phyloP scores from a whole-genome alignment of 179 eudicot genomes.

The Beta corolliflora region DNA sequence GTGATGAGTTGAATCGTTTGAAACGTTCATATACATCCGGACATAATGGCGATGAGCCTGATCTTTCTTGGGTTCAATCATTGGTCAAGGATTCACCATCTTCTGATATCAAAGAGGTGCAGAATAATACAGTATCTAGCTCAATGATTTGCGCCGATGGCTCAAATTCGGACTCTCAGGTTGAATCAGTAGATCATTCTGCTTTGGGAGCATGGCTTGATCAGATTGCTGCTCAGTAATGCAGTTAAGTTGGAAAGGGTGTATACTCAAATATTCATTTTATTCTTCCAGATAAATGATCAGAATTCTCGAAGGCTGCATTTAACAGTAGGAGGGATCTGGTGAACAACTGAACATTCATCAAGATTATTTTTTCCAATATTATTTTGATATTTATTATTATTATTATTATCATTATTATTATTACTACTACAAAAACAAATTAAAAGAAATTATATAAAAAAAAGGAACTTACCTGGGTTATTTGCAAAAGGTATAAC shows the following conservation, averaged over 20 bases:
- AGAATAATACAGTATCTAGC: conserved; percentile 16
- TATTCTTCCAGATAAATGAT: conserved; percentile 13
- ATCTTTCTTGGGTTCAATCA: conserved; percentile 58
- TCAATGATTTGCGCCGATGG: conserved; percentile 29
- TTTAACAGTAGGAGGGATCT: conserved; percentile 23
- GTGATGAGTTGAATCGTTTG: conserved; percentile 38
- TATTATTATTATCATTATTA: conserved; percentile 11
- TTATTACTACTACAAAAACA: conserved; percentile 24
- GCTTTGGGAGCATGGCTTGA: conserved; percentile 62
- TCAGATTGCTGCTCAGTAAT: conserved; percentile 45
- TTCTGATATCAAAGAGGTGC: conserved; percentile 34
- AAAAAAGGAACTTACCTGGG: conserved; percentile 33
- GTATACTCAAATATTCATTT: conserved; percentile 21
- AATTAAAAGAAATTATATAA: background rate
- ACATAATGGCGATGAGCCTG: conserved; percentile 50
- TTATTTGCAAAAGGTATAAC: conserved; percentile 30
- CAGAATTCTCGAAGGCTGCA: conserved; percentile 12
- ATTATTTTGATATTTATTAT: conserved; percentile 35
- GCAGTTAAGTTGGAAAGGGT: background rate
- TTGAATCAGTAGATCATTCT: conserved; percentile 42
- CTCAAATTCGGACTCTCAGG: conserved; percentile 34
- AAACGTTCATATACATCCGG: conserved; percentile 33
- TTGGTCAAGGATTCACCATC: conserved; percentile 55
- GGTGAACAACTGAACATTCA: conserved; percentile 11
- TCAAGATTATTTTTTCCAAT: conserved; percentile 18